A percentile compares a stretch with the other conserved stretches of the same genome.
Evolutionary conservation across 2,329 filamentous ascomycete genomes (phyloP).

Genomic region (Aspergillus sp.): DNA sequence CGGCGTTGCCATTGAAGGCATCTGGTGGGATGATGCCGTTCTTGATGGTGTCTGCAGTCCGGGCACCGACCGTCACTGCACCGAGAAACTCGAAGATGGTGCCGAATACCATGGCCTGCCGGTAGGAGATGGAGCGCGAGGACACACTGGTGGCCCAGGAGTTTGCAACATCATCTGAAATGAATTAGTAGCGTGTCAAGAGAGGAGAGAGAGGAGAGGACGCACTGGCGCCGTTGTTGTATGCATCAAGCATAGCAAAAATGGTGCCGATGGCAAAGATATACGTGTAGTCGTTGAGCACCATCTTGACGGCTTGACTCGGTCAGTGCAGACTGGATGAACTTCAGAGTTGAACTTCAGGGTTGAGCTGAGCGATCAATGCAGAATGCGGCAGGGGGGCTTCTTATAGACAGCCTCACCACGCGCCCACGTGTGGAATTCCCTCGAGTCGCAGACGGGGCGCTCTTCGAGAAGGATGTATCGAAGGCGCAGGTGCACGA

Average conservation of each 20-base stretch:
- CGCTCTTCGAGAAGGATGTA: not conserved
- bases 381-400: not conserved
- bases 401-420: not conserved
- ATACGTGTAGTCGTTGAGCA: slow-evolving; percentile 65
- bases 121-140: slow-evolving; percentile 60
- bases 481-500: not conserved
- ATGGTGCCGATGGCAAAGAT: slow-evolving; percentile 73
- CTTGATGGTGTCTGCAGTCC: slow-evolving; percentile 76
- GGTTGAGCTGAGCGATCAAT: not conserved
- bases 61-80: slow-evolving; percentile 65
- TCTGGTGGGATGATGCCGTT: slow-evolving; percentile 67
- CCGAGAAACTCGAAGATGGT: slow-evolving; percentile 68
- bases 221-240: slow-evolving; percentile 71
- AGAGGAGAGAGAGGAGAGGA: no score
- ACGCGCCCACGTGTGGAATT: not conserved
- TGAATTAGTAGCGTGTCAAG: no score
- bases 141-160: slow-evolving; percentile 79
- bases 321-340: not conserved
- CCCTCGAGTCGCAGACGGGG: not conserved
- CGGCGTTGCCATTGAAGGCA: slow-evolving; percentile 61
- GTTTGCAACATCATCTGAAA: slow-evolving; percentile 72
- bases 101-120: slow-evolving; percentile 48
- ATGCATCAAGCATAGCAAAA: slow-evolving; percentile 74
- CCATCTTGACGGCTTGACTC: slow-evolving; percentile 47
- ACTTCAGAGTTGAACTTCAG: not conserved